phyloP scores from a whole-genome alignment of 208 protist species.

The Acanthamoeba triangularis region DNA sequence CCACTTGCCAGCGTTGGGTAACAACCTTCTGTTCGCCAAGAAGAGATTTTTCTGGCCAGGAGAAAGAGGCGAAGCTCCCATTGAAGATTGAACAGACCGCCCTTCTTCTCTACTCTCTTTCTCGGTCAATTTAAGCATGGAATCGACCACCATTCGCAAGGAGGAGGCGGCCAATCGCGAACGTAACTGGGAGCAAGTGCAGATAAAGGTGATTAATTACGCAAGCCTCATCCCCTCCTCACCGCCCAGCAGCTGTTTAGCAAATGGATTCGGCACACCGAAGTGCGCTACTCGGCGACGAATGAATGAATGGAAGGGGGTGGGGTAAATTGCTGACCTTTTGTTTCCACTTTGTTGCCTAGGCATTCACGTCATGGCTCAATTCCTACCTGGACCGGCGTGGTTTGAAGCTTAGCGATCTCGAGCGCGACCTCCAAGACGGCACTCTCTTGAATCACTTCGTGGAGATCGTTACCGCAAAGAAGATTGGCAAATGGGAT shows the following conservation, averaged over 20 bases:
- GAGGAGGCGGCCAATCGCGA: constrained; percentile 14
- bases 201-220: constrained; percentile 37
- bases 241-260: too few species aligned
- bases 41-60: background rate
- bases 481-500: constrained; percentile 72
- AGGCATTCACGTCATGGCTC: constrained; percentile 63
- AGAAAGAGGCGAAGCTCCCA: background rate
- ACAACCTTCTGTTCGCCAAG: background rate
- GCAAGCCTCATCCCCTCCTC: background rate
- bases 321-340: background rate
- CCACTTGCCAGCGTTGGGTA: background rate
- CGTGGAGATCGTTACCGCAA: background rate
- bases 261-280: too few species aligned
- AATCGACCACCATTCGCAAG: constrained; percentile 3
- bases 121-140: background rate
- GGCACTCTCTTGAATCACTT: constrained; percentile 61
- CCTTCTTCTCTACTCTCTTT: background rate
- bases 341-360: background rate
- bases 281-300: background rate
- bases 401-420: background rate
- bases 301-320: too few species aligned
- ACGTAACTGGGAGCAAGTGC: constrained; percentile 42
- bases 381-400: constrained; percentile 65
- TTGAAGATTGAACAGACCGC: too few species aligned
- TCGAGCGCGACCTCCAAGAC: constrained; percentile 5